phyloP scores from a whole-genome alignment of 768 basidiomycete species.

The Auricularia heimuer region DNA sequence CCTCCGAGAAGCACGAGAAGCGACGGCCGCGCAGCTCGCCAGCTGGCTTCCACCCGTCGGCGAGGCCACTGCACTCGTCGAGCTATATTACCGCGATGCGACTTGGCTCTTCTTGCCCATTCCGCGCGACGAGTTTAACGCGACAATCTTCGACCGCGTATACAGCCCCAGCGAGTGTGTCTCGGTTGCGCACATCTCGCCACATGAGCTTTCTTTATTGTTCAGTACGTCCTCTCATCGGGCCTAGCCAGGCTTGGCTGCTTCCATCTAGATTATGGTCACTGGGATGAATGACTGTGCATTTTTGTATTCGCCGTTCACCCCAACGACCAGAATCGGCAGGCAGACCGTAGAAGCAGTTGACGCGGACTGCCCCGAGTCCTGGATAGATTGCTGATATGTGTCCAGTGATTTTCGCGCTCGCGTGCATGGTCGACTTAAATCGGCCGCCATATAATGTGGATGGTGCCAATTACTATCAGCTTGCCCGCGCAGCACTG shows the following conservation, averaged over 20 bases:
- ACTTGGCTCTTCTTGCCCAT: not conserved
- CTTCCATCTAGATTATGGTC: not conserved
- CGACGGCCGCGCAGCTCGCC: too few species aligned
- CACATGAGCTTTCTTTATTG: conserved; percentile 39
- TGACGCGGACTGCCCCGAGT: too few species aligned
- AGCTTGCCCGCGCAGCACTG: not conserved
- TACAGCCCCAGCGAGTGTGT: not conserved
- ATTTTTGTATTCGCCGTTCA: too few species aligned
- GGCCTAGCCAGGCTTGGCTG: not conserved
- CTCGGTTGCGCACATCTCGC: not conserved
- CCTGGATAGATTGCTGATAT: conserved; percentile 22
- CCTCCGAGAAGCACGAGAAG: too few species aligned
- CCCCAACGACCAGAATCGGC: not conserved
- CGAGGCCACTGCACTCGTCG: not conserved
- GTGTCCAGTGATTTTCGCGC: conserved; percentile 27
- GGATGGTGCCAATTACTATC: not conserved
- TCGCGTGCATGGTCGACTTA: not conserved
- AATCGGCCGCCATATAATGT: not conserved
- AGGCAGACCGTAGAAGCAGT: not conserved
- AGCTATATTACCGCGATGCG: not conserved
- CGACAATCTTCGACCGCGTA: conserved; percentile 40
- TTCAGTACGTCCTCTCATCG: conserved; percentile 25
- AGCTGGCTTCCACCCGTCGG: too few species aligned
- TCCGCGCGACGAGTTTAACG: not conserved
- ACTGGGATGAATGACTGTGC: too few species aligned